These are phyloP conservation scores for Triticum timopheevii DNA, from an alignment of 176 grass and related monocot species.

Conservation along the genomic window DNA sequence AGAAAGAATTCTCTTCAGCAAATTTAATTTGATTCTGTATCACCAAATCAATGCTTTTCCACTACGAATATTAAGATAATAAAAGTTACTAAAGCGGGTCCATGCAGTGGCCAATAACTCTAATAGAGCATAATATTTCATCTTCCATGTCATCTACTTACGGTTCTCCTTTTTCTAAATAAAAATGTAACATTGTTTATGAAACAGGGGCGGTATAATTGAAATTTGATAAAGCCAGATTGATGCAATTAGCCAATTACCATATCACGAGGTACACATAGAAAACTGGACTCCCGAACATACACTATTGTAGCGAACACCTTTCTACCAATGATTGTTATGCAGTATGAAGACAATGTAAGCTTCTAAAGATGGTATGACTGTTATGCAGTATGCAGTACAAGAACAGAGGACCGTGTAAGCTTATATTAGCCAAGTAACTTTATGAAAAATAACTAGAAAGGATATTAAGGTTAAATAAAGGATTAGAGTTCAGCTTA, in stretches of 20 bases:
- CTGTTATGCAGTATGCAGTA: not conserved
- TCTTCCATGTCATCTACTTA: not conserved
- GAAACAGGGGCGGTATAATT: not conserved
- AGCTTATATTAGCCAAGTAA: not conserved
- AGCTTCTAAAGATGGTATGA: too few species aligned
- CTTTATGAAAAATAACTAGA: not conserved
- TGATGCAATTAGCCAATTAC: not conserved
- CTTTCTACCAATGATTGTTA: not conserved
- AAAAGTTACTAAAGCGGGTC: not conserved
- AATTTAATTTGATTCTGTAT: not conserved
- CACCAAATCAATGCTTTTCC: not conserved
- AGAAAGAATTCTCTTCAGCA: not conserved
- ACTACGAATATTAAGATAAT: not conserved
- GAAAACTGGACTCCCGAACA: not conserved
- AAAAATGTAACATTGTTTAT: not conserved
- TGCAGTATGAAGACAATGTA: too few species aligned
- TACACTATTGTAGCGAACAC: not conserved
- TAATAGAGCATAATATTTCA: not conserved
- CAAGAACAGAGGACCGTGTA: not conserved
- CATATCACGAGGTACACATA: not conserved
- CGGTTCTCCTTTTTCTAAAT: not conserved
- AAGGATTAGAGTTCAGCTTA: not conserved
- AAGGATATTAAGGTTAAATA: not conserved
- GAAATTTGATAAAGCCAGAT: not conserved
- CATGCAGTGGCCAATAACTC: not conserved